These are phyloP conservation scores for Ormosia semicastrata DNA, from an alignment of 306 rosid genomes.

Conservation along the genomic window DNA sequence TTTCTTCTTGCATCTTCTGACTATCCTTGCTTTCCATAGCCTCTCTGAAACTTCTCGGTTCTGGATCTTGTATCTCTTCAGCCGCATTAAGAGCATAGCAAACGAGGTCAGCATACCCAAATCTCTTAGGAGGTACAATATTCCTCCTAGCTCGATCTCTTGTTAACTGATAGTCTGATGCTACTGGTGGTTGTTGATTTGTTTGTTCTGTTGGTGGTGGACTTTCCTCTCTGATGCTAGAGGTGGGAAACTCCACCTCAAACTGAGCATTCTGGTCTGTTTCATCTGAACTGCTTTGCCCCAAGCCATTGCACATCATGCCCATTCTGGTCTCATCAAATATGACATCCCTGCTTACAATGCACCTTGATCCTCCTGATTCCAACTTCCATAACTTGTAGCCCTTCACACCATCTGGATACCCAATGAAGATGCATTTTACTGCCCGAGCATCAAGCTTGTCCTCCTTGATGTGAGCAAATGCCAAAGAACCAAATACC, in stretches of 20 bases:
- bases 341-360: not conserved
- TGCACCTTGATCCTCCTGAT: not conserved
- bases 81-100: not conserved
- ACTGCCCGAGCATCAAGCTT: not conserved
- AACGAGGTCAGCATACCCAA: not conserved
- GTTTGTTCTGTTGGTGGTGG: no score
- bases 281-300: no score
- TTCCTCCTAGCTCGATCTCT: no score
- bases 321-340: not conserved
- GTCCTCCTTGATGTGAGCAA: not conserved
- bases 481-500: not conserved
- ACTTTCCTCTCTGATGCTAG: no score
- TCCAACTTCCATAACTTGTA: not conserved
- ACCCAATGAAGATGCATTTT: not conserved
- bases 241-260: no score
- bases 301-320: not conserved
- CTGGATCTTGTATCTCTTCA: not conserved
- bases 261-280: no score
- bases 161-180: no score
- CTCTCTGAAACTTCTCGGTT: not conserved
- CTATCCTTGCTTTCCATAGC: not conserved
- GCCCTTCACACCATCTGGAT: not conserved
- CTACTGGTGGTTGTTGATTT: no score
- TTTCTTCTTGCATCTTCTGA: not conserved
- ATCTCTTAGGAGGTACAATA: no score